phyloP scores from a whole-genome alignment of 2,329 filamentous ascomycete genomes.

The Macrophomina phaseolina region DNA sequence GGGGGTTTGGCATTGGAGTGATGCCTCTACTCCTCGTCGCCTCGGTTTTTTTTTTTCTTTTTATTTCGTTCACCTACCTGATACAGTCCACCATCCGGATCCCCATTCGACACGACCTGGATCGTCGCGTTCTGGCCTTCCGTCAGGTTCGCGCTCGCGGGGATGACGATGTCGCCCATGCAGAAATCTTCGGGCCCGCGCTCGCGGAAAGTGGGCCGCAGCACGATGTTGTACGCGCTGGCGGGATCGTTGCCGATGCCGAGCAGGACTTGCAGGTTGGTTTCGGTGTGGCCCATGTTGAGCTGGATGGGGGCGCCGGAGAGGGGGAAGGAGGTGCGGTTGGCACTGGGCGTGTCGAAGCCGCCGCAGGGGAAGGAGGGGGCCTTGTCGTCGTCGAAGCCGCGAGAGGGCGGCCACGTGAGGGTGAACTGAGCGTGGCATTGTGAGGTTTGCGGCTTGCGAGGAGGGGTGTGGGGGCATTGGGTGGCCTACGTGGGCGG shows the following conservation, averaged over 20 bases:
- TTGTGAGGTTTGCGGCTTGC: too few species aligned
- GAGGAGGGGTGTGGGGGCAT: too few species aligned
- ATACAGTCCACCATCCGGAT: conserved; percentile 67
- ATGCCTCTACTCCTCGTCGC: too few species aligned
- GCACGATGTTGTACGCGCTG: conserved; percentile 71
- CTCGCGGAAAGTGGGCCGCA: conserved; percentile 66
- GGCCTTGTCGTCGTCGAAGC: conserved; percentile 55
- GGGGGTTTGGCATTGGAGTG: not conserved
- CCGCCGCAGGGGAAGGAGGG: conserved; percentile 58
- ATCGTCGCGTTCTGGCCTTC: conserved; percentile 70
- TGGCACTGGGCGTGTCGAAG: conserved; percentile 48
- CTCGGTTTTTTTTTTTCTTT: too few species aligned
- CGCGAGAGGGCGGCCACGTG: conserved; percentile 58
- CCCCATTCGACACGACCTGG: conserved; percentile 71
- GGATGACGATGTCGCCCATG: conserved; percentile 63
- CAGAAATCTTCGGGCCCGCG: conserved; percentile 70
- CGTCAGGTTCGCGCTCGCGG: conserved; percentile 54
- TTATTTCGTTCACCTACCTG: conserved; percentile 50
- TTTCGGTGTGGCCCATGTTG: conserved; percentile 58
- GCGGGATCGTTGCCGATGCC: conserved; percentile 58
- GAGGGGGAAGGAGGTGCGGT: conserved; percentile 57
- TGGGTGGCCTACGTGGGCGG: conserved; percentile 50
- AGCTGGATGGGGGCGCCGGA: conserved; percentile 58
- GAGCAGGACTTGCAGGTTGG: conserved; percentile 60
- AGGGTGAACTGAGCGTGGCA: conserved; percentile 51